phyloP scores from a whole-genome alignment of 2,329 filamentous ascomycete species.

The Claviceps arundinis region DNA sequence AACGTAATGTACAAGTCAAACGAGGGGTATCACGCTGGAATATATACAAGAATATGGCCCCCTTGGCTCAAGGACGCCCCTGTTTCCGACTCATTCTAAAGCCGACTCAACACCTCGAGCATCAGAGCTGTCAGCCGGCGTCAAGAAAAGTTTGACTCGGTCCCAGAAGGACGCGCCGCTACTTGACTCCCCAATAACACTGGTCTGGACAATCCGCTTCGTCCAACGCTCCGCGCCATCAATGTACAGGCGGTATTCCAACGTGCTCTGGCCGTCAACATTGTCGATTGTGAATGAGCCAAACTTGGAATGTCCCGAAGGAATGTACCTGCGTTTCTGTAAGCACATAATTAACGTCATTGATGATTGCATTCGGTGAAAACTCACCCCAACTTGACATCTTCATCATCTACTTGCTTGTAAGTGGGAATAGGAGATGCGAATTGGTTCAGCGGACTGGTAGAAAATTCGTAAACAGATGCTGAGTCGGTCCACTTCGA shows the following conservation, averaged over 20 bases:
- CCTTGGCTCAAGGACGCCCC: too few relatives aligned
- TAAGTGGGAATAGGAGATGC: conserved; percentile 80
- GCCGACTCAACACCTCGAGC: not conserved
- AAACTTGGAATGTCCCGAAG: conserved; percentile 81
- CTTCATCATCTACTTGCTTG: conserved; percentile 64
- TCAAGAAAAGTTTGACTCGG: conserved; percentile 18
- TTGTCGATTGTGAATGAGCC: conserved; percentile 59
- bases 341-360: not conserved
- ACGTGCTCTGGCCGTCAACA: conserved; percentile 48
- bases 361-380: not conserved
- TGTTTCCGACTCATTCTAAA: not conserved
- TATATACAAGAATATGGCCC: not conserved
- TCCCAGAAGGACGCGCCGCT: conserved; percentile 33
- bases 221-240: conserved; percentile 73
- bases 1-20: not conserved
- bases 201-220: conserved; percentile 36
- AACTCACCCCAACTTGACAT: conserved; percentile 68
- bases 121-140: not conserved
- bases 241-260: conserved; percentile 72
- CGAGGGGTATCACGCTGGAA: conserved; percentile 5
- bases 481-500: conserved; percentile 50
- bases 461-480: conserved; percentile 80
- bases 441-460: conserved; percentile 86
- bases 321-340: conserved; percentile 46
- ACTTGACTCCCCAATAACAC: conserved; percentile 15